These are phyloP conservation scores for Cyathus striatus DNA, from an alignment of 768 basidiomycete genomes.

Conservation along the genomic window DNA sequence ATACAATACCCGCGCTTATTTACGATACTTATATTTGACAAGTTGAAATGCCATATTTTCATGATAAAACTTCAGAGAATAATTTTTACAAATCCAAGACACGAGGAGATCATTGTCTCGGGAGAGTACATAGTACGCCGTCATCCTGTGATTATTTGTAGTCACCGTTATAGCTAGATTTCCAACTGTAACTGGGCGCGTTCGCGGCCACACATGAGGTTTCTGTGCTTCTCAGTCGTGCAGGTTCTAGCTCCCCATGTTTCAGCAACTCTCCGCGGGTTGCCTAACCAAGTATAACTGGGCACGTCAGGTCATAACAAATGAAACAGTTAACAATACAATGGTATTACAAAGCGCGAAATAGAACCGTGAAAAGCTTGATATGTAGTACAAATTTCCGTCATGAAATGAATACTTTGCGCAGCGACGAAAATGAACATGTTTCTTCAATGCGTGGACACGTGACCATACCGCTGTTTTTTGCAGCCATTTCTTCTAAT, in stretches of 20 bases:
- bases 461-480: constrained; percentile 72
- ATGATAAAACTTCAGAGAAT: too few species aligned
- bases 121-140: too few species aligned
- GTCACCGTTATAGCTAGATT: too few species aligned
- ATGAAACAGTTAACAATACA: not conserved
- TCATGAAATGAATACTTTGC: constrained; percentile 91
- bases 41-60: too few species aligned
- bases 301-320: not conserved
- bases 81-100: too few species aligned
- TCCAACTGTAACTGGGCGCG: too few species aligned
- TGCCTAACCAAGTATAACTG: not conserved
- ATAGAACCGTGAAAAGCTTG: not conserved
- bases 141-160: too few species aligned
- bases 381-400: not conserved
- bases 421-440: constrained; percentile 61
- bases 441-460: constrained; percentile 72
- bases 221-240: too few species aligned
- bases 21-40: too few species aligned
- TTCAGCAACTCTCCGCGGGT: not conserved
- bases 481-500: constrained; percentile 81
- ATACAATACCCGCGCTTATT: too few species aligned
- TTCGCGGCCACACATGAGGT: too few species aligned
- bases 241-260: not conserved
- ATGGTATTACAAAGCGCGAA: not conserved
- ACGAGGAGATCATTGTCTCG: too few species aligned